Evolutionary conservation across 345 rosid genomes (phyloP), one percentile per base, ranked within the genome.

Genomic region (Corchorus olitorius): DNA sequence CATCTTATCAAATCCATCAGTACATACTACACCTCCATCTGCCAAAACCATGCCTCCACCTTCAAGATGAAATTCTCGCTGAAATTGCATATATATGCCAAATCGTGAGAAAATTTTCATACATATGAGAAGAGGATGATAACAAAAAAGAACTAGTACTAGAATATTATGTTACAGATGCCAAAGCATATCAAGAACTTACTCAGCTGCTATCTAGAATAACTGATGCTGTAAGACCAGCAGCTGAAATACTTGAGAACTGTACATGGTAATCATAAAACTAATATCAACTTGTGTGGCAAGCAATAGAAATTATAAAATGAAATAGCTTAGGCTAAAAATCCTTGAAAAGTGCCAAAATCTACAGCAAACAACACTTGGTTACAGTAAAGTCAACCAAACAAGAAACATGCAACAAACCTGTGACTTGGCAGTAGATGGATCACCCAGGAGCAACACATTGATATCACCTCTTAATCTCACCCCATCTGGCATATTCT

Each of bases 41-140:
- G 94, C 98, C 88, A 96, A 88, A 82, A 96, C 99, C 98, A 96
- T 96, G 76, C 97, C 99, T 79, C 98, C 99, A 52, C 98, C 98
- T 89, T 93, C 99, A 53, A 95, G 98, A 83, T 96, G 93, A 85
- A 96, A 96, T 83, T 96, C 99, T 7, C 97, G 91, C 99, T 92
- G 87, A 81, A 71, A 78, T 46, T 3, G n/a, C 43, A 76, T 35
- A 78, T 3, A 75, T 56, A 27, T 1, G 49, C 15, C 65, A 70
- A 79, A 11, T 48, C 41, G 74, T 84, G 77, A 85, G 81, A 79
- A 65, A 37, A 13, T 4, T 41, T 35, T 53, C 43, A 58, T 8
- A 50, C 8, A 1, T 19, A 33, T 14, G 55, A 2, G 10, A 0
- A 67, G n/a, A n/a, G 41, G 33, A 49, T 63, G 14, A 16, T 1